Conservation (phyloP, 139 green algal species). For the Coccomyxa sp. region DNA sequence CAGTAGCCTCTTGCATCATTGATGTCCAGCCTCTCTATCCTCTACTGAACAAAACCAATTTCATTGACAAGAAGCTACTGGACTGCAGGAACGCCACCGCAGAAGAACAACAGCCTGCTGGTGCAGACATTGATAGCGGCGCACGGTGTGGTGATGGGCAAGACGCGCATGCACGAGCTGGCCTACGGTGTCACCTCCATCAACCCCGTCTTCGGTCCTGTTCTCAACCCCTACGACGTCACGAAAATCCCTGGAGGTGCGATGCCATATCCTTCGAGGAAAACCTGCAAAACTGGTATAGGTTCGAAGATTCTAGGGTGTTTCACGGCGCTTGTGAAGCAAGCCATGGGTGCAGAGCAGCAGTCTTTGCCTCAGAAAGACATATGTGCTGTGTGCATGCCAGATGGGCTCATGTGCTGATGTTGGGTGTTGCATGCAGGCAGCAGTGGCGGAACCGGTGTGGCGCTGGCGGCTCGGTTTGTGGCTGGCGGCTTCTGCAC, state of each 20-base stretch:
- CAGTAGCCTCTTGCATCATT: not conserved
- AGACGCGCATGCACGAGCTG: slow-evolving; percentile 20
- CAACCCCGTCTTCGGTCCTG: slow-evolving; percentile 14
- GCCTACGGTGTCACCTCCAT: slow-evolving; percentile 17
- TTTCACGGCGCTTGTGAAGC: too few relatives aligned
- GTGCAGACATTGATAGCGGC: slow-evolving; percentile 6
- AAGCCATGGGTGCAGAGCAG: too few relatives aligned
- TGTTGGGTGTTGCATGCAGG: not conserved
- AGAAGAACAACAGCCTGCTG: not conserved
- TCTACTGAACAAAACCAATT: not conserved
- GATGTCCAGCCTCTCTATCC: not conserved
- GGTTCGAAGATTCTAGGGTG: too few relatives aligned
- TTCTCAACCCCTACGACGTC: slow-evolving; percentile 21
- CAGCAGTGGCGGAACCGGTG: slow-evolving; percentile 15
- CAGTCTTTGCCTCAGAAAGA: not conserved
- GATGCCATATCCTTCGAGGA: not conserved
- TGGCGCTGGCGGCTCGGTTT: not conserved
- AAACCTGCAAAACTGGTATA: not conserved
- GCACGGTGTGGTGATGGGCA: slow-evolving; percentile 17
- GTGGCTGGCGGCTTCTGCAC: slow-evolving; percentile 11
- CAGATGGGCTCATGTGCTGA: not conserved
- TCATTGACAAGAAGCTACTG: not conserved
- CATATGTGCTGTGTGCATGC: not conserved
- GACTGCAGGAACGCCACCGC: not conserved
- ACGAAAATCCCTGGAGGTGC: slow-evolving; percentile 3